phyloP scores from a whole-genome alignment of 2,329 filamentous ascomycete genomes.

The Leptodontidium sp. region DNA sequence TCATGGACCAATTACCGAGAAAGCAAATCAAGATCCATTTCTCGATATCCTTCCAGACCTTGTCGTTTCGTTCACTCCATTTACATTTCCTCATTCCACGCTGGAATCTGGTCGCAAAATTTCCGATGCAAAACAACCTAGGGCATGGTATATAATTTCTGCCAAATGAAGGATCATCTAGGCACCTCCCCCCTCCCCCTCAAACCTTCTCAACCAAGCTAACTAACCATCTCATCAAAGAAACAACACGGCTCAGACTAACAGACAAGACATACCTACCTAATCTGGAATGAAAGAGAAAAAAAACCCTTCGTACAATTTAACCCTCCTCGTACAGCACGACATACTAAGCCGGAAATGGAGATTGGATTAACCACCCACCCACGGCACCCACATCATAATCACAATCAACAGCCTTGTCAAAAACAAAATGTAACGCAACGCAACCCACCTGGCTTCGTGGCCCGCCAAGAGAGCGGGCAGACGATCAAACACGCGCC shows the following conservation, averaged over 20 bases:
- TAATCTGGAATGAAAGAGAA: no score
- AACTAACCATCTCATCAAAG: neutral
- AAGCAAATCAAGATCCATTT: neutral
- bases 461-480: slow-evolving; percentile 17
- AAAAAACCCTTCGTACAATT: no score
- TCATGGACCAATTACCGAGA: neutral
- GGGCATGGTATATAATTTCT: neutral
- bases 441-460: neutral
- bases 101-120: neutral
- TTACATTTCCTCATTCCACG: neutral
- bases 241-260: neutral
- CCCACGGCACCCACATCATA: no score
- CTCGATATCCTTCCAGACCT: neutral
- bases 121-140: neutral
- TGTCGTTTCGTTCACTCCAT: neutral
- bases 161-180: neutral
- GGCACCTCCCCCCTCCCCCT: neutral
- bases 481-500: slow-evolving; percentile 21
- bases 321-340: neutral
- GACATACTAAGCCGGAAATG: neutral
- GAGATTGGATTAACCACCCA: no score
- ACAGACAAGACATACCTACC: no score
- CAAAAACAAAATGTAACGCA: neutral
- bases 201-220: slow-evolving; percentile 1
- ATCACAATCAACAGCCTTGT: neutral